phyloP scores from a whole-genome alignment of 1,284 basidiomycete genomes.

The Boletus sp. region DNA sequence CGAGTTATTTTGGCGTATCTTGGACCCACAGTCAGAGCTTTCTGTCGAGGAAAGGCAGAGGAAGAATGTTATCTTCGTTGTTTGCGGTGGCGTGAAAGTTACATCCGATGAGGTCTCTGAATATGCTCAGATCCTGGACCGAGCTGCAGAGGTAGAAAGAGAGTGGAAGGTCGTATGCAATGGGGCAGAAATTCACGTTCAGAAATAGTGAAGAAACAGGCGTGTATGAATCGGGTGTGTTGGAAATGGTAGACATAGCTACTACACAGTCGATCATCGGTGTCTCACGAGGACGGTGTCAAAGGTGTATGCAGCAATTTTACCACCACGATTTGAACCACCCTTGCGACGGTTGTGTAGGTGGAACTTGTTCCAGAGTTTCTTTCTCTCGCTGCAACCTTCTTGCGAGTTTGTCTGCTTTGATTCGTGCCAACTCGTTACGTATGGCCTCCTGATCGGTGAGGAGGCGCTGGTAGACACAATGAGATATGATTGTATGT shows the following conservation, averaged over 20 bases:
- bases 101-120: constrained; percentile 49
- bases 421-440: constrained; percentile 66
- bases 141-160: constrained; percentile 27
- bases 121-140: constrained; percentile 41
- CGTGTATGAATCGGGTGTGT: neutral
- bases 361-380: constrained; percentile 25
- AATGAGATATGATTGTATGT: constrained; percentile 7
- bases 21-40: constrained; percentile 43
- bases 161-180: constrained; percentile 40
- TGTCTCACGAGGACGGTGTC: too few species aligned
- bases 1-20: constrained; percentile 43
- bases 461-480: constrained; percentile 50
- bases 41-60: constrained; percentile 23
- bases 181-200: constrained; percentile 34
- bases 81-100: constrained; percentile 48
- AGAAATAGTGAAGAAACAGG: constrained; percentile 13
- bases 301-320: too few species aligned
- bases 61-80: constrained; percentile 24
- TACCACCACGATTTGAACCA: constrained; percentile 33
- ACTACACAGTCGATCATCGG: too few species aligned
- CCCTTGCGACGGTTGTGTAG: constrained; percentile 20
- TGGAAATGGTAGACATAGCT: too few species aligned
- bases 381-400: constrained; percentile 39
- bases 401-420: constrained; percentile 54
- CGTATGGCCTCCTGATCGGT: constrained; percentile 59